phyloP scores from a whole-genome alignment of 169 alveolate species.

The Eimeria sp. region DNA sequence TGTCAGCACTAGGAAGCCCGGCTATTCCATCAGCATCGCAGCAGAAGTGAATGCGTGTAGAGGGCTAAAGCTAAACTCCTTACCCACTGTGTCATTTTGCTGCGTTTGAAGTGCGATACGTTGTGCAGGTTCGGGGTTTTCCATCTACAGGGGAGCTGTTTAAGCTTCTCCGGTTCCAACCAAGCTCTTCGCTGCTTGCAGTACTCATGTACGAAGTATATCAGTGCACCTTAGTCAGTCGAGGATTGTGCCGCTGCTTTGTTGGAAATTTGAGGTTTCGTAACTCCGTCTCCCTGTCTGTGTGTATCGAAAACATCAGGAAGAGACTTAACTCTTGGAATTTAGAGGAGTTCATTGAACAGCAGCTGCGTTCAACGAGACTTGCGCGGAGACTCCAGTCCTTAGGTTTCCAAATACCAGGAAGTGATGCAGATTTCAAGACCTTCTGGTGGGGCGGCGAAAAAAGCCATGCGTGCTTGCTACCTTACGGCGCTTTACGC shows the following conservation, averaged over 20 bases:
- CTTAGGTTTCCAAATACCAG: conserved; percentile 42
- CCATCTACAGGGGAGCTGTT: conserved; percentile 55
- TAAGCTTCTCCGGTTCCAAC: conserved; percentile 62
- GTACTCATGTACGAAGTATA: conserved; percentile 25
- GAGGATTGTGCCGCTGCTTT: not conserved
- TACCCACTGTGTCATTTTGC: not conserved
- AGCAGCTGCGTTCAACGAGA: conserved; percentile 21
- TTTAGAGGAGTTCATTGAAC: conserved; percentile 32
- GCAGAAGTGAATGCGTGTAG: not conserved
- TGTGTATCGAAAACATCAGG: not conserved
- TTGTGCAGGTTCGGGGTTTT: conserved; percentile 59
- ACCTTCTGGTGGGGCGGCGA: conserved; percentile 38
- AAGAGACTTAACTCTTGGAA: conserved; percentile 55
- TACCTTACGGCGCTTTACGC: not conserved
- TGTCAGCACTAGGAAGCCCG: not conserved
- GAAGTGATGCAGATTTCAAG: conserved; percentile 50
- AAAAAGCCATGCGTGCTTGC: not conserved
- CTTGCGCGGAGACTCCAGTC: conserved; percentile 50
- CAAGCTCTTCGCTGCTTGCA: conserved; percentile 68
- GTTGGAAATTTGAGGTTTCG: not conserved
- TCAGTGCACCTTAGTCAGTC: not conserved
- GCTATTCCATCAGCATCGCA: not conserved
- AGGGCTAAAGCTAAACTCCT: not conserved
- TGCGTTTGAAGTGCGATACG: not conserved
- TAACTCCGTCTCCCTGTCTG: not conserved